Base-by-base conservation (phyloP, 2,329 filamentous ascomycete species). In the Pestalotiopsis fici region DNA sequence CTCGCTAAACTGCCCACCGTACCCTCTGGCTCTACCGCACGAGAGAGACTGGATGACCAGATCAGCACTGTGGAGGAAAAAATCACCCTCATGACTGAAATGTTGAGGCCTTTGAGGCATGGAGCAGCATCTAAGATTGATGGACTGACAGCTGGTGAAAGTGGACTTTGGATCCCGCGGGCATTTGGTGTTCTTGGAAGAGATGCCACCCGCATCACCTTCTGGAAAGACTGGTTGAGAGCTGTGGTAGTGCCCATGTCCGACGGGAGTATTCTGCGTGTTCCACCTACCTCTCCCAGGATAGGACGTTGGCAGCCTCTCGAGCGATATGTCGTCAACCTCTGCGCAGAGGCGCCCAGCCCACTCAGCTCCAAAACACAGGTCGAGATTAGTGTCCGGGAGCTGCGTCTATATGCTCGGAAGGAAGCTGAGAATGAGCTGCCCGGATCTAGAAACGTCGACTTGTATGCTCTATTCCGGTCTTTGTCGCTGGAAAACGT, bases 191-290 rank as follows among this genome's bases (percentile, higher is more conserved):
- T 99, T 69, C 85, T 99, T 69, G 96, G 96, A 39, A 88, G 93
- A 69, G 96, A 99, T 77, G 86, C 86, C 13, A 91, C 90, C 68
- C 88, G 97, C 81, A 94, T 95, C 71, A 89, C 90, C 37, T 98
- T 99, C 81, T 99, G 95, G 95, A 98, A 98, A 79, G 96, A 99
- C 78, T 99, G 96, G 96, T 87, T 99, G 60, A 92, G 94, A 79
- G 95, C 95, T 6, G 88, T 98, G 11, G 85, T 96, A n/a, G 93
- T 97, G 25, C 96, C 96, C 31, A 99, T 98, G 96, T 94, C 91
- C 1, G 94, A 97, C 76, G 94, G 95, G 23, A 90, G 87, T 15
- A 86, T 99, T 35, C 82, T 96, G 72, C 88, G 95, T 66, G 90
- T 99, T 7, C 94, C 96, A 6, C 86, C 93, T 11, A 97, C 92